Percentiles rank a stretch among this genome's conserved stretches.
Evolutionary conservation across 2,329 filamentous ascomycete genomes (phyloP).

Genomic region (Exophiala dermatitidis): DNA sequence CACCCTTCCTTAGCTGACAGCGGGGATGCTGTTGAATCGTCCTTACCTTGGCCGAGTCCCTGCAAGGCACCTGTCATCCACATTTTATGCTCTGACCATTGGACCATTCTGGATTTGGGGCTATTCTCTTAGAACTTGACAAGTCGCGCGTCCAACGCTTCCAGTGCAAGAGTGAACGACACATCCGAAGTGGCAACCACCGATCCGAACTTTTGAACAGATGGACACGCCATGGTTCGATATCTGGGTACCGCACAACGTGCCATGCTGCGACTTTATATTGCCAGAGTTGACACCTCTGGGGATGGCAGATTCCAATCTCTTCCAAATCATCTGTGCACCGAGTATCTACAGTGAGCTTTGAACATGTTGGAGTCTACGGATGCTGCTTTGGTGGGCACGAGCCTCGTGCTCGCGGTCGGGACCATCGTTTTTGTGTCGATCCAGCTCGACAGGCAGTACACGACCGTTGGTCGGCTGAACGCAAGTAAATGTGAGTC

Average conservation of each 20-base stretch:
- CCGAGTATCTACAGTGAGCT: background rate
- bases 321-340: background rate
- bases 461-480: constrained; percentile 10
- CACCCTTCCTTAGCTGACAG: background rate
- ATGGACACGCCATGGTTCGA: background rate
- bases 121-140: background rate
- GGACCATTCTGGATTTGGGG: background rate
- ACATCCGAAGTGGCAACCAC: background rate
- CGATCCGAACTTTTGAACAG: background rate
- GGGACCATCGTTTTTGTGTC: constrained; percentile 17
- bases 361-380: constrained; percentile 18
- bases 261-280: background rate
- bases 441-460: constrained; percentile 19
- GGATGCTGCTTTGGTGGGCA: constrained; percentile 16
- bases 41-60: background rate
- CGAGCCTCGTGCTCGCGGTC: constrained; percentile 19
- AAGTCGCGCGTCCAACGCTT: background rate
- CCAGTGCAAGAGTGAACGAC: background rate
- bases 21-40: background rate
- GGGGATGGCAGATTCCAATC: background rate
- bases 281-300: constrained; percentile 1
- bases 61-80: background rate
- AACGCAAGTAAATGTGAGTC: constrained; percentile 21
- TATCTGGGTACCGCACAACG: background rate
- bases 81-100: background rate